Evolutionary conservation across 495 filamentous ascomycete genomes (phyloP).

Genomic region (Xylaria longipes): DNA sequence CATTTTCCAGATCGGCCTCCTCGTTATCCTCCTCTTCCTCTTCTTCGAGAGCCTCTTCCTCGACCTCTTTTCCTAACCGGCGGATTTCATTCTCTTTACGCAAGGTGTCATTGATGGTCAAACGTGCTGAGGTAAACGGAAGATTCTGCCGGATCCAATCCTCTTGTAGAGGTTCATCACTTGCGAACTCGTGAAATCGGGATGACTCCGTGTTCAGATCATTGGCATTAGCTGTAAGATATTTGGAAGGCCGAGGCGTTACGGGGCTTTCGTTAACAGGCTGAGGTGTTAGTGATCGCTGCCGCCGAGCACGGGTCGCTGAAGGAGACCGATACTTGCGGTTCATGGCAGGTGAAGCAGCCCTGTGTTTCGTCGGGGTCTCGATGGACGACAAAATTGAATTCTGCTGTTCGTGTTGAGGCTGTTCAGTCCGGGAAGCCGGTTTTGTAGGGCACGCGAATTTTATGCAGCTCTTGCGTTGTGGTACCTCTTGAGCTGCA

Average conservation of each 20-base stretch:
- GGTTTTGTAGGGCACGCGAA: slow-evolving; percentile 55
- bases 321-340: slow-evolving; percentile 52
- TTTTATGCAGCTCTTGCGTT: slow-evolving; percentile 53
- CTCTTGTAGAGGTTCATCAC: slow-evolving; percentile 77
- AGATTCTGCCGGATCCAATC: slow-evolving; percentile 80
- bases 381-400: slow-evolving; percentile 29
- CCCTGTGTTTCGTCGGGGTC: slow-evolving; percentile 32
- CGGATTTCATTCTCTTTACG: slow-evolving; percentile 89
- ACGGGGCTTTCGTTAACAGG: slow-evolving; percentile 44
- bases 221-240: slow-evolving; percentile 54
- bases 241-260: slow-evolving; percentile 45
- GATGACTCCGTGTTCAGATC: slow-evolving; percentile 71
- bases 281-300: slow-evolving; percentile 54
- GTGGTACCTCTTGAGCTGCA: slow-evolving; percentile 42
- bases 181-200: slow-evolving; percentile 93
- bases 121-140: slow-evolving; percentile 63
- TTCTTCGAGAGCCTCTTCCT: slow-evolving; percentile 81
- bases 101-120: slow-evolving; percentile 89
- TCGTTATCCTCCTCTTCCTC: slow-evolving; percentile 69
- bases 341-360: slow-evolving; percentile 46
- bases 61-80: slow-evolving; percentile 85
- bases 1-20: slow-evolving; percentile 56
- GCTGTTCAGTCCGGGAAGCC: slow-evolving; percentile 28
- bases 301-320: slow-evolving; percentile 49
- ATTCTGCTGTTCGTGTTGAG: slow-evolving; percentile 27